phyloP scores from a whole-genome alignment of 2,329 filamentous ascomycete species.

The Fusarium mangiferae region DNA sequence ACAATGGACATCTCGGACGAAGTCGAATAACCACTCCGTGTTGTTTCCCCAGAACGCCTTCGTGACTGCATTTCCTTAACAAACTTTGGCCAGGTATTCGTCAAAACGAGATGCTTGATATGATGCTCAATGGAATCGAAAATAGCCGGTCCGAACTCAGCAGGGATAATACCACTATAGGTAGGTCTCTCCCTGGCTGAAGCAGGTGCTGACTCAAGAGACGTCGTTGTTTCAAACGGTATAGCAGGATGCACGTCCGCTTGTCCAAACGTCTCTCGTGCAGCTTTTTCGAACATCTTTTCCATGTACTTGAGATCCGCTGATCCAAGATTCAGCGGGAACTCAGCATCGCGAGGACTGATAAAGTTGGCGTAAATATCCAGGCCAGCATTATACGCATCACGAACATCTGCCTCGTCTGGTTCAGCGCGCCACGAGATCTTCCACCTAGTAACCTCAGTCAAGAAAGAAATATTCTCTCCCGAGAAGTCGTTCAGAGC shows the following conservation, averaged over 20 bases:
- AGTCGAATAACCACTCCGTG: background rate
- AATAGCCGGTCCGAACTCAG: background rate
- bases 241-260: background rate
- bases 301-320: background rate
- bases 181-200: background rate
- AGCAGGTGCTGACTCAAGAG: background rate
- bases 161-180: background rate
- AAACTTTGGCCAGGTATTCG: background rate
- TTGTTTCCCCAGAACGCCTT: background rate
- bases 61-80: background rate
- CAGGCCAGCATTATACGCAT: background rate
- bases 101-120: background rate
- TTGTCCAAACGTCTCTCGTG: background rate
- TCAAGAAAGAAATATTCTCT: background rate
- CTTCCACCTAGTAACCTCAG: background rate
- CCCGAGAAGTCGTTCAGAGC: background rate
- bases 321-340: background rate
- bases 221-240: background rate
- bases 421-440: background rate
- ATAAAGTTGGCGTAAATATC: background rate
- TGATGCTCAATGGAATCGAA: background rate
- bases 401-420: background rate
- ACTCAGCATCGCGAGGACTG: background rate
- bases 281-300: background rate
- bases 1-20: background rate